A percentile compares a stretch with the other conserved stretches of the same genome.
These are phyloP conservation scores for Didymellaceae sp. DNA, from an alignment of 2,329 filamentous ascomycete genomes.

Conservation along the genomic window DNA sequence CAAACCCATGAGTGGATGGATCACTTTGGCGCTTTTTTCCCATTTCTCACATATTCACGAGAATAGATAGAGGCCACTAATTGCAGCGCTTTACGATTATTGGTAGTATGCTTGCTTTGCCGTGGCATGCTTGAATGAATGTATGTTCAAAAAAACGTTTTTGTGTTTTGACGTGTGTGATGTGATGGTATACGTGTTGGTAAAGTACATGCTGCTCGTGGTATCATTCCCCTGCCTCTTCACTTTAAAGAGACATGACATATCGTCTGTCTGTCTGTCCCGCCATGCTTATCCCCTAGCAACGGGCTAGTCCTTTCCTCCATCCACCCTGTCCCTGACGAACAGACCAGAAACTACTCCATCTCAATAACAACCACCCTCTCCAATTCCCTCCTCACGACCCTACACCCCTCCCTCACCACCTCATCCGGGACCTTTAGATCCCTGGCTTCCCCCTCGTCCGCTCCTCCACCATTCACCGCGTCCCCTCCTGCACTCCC, in stretches of 20 bases:
- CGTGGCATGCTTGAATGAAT: constrained; percentile 5
- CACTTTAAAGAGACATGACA: no score
- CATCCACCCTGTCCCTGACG: no score
- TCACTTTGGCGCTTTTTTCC: constrained; percentile 19
- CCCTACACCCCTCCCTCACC: constrained; percentile 58
- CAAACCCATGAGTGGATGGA: constrained; percentile 25
- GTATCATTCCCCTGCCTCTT: neutral
- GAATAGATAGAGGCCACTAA: constrained; percentile 30
- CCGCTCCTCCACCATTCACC: constrained; percentile 35
- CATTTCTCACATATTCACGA: constrained; percentile 14
- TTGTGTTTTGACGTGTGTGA: no score
- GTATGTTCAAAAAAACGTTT: neutral
- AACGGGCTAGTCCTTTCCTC: neutral
- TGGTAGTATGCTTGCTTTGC: constrained; percentile 2
- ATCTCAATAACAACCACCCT: constrained; percentile 53
- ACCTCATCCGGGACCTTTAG: constrained; percentile 57
- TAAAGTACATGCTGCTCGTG: neutral
- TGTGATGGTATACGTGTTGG: neutral
- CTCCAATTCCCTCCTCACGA: constrained; percentile 60
- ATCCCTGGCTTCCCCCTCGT: constrained; percentile 26
- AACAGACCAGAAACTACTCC: no score
- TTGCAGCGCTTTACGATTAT: constrained; percentile 16
- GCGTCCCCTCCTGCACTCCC: neutral
- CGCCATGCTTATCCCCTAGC: no score
- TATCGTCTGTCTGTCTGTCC: no score